Conservation (phyloP, 1,284 basidiomycete genomes). For the Rhodotorula glutinis region DNA sequence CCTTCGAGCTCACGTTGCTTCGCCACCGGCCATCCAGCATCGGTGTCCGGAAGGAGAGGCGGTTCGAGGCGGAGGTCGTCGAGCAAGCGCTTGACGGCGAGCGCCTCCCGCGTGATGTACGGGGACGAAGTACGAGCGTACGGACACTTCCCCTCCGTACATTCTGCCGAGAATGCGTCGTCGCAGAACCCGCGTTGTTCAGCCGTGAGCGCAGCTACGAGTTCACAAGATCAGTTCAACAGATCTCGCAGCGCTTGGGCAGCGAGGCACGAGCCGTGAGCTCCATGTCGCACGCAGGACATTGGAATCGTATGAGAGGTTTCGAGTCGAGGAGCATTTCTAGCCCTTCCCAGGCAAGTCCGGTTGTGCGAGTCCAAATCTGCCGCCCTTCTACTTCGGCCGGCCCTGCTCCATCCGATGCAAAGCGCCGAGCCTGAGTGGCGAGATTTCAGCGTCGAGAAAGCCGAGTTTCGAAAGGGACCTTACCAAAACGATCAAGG, state of each 20-base stretch:
- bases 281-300: neutral
- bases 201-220: neutral
- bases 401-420: neutral
- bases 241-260: too few relatives aligned
- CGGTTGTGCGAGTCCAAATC: constrained; percentile 1
- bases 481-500: neutral
- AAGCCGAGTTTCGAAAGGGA: neutral
- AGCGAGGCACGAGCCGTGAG: neutral
- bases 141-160: neutral
- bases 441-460: neutral
- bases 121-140: neutral
- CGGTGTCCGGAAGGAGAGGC: neutral
- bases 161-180: neutral
- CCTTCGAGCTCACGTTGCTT: neutral
- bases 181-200: neutral
- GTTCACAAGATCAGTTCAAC: too few relatives aligned
- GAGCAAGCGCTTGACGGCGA: neutral
- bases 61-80: neutral
- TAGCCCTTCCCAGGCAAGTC: neutral
- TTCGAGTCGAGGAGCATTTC: neutral
- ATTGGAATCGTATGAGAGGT: neutral
- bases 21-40: neutral
- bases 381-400: neutral
- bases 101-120: neutral
- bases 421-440: neutral